Evolutionary conservation across 495 filamentous ascomycete genomes (phyloP).

Genomic region (Hypoxylon perforatum): DNA sequence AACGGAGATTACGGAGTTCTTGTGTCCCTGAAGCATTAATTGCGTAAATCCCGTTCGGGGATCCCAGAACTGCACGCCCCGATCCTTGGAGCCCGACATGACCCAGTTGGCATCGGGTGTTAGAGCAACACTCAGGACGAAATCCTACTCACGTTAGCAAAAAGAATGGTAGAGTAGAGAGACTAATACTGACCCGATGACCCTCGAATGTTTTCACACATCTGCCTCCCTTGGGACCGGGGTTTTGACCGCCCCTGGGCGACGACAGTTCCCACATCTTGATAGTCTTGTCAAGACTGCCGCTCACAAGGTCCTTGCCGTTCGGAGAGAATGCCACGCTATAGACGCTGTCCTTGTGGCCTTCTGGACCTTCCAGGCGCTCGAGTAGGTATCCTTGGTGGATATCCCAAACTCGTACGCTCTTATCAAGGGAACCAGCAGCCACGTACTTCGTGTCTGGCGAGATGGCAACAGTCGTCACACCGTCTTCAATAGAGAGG

Average conservation of each 20-base stretch:
- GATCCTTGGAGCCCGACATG: conserved; percentile 89
- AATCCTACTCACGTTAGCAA: conserved; percentile 70
- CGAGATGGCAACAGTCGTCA: conserved; percentile 92
- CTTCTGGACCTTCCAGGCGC: conserved; percentile 84
- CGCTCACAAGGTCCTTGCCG: conserved; percentile 86
- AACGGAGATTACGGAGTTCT: conserved; percentile 92
- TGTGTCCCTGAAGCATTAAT: conserved; percentile 93
- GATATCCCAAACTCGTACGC: conserved; percentile 89
- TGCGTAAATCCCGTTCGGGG: conserved; percentile 86
- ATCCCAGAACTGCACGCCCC: conserved; percentile 94
- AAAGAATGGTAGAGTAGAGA: conserved; percentile 9
- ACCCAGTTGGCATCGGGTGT: conserved; percentile 91
- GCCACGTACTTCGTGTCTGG: conserved; percentile 88
- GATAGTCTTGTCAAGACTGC: conserved; percentile 92
- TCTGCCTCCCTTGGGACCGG: conserved; percentile 76
- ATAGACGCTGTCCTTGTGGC: conserved; percentile 93
- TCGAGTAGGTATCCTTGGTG: conserved; percentile 83
- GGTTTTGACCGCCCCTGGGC: conserved; percentile 71
- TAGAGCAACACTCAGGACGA: conserved; percentile 87
- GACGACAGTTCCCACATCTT: conserved; percentile 92
- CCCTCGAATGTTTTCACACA: conserved; percentile 92
- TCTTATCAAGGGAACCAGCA: conserved; percentile 89
- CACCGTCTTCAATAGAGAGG: conserved; percentile 87
- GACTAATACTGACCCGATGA: conserved; percentile 74
- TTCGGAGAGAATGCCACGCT: conserved; percentile 91